Conservation (phyloP, 495 filamentous ascomycete species). For the Pyrenopolyporus hunteri region DNA sequence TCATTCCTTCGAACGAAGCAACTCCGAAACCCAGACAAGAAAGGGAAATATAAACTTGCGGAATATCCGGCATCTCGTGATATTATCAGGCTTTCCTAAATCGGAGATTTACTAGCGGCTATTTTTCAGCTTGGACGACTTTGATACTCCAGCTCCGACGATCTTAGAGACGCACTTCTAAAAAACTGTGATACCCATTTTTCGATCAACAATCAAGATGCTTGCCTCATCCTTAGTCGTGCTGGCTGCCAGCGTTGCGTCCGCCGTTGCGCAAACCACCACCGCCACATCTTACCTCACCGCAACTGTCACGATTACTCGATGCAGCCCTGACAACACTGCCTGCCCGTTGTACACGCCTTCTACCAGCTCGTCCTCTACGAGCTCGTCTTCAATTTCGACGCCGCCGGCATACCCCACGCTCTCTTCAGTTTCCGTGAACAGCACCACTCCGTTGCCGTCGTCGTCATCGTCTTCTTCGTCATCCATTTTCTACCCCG, state of each 20-base stretch:
- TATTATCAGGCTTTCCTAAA: not conserved
- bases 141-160: slow-evolving; percentile 9
- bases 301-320: slow-evolving; percentile 54
- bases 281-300: slow-evolving; percentile 54
- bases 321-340: slow-evolving; percentile 53
- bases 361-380: slow-evolving; percentile 6
- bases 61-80: too few relatives aligned
- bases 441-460: slow-evolving; percentile 30
- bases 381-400: slow-evolving; percentile 13
- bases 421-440: slow-evolving; percentile 17
- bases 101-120: slow-evolving; percentile 1
- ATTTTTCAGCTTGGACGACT: slow-evolving; percentile 14
- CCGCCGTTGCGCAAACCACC: slow-evolving; percentile 42
- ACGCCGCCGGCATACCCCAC: slow-evolving; percentile 23
- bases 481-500: slow-evolving; percentile 40
- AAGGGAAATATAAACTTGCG: too few relatives aligned
- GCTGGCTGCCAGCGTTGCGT: slow-evolving; percentile 36
- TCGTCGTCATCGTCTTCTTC: slow-evolving; percentile 27
- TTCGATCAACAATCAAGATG: slow-evolving; percentile 39
- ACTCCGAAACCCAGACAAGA: not conserved
- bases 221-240: slow-evolving; percentile 37
- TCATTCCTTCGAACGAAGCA: slow-evolving; percentile 22
- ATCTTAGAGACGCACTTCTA: slow-evolving; percentile 15
- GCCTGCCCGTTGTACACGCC: slow-evolving; percentile 50
- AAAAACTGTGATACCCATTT: slow-evolving; percentile 31